Evolutionary conservation across 139 green algal species (phyloP), one percentile per base, ranked within the genome.

Genomic region (Diplosphaera chodatii): DNA sequence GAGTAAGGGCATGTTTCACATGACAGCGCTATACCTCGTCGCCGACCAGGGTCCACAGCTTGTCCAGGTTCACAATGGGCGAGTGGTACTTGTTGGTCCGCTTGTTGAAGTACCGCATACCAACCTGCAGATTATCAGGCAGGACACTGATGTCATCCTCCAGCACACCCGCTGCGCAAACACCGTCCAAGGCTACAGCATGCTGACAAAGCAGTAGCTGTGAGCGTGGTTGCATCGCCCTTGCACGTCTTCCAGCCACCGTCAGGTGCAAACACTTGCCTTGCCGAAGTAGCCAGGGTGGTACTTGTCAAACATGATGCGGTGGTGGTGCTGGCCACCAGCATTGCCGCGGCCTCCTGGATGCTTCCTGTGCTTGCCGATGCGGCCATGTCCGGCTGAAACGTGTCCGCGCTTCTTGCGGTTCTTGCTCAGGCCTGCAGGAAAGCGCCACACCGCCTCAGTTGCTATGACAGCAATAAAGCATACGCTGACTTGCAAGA

Each of bases 341-440:
- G 96, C 96, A 82, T 99, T 99, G 92, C 96, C 96, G 73, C 94
- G 93, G 78, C 96, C 96, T 70, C 85, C 80, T 63, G 95, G 95
- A 79, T 99, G 96, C 89, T 99, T 99, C 48, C 96, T 84, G 84
- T 99, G 95, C 94, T 99, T 99, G 75, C 96, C 96, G 77, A 99
- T 90, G 74, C 96, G 94, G 67, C 96, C 96, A 80, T 99, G 95
- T 37, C 96, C 96, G n/a, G 91, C 90, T 66, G 77, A 91, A 68
- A 99, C 96, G 84, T 99, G 94, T 22, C 96, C 96, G 64, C 96
- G 87, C 91, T 98, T 98, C 87, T 99, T 99, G 59, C 96, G 84
- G 89, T 97, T 94, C 88, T 97, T 97, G 77, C 85, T 93, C 41
- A 97, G 74, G 33, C 78, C 83, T 88, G 83, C 75, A 78, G 10